These are phyloP conservation scores for Plenodomus tracheiphilus DNA, from an alignment of 2,329 filamentous ascomycete species.

Conservation along the genomic window DNA sequence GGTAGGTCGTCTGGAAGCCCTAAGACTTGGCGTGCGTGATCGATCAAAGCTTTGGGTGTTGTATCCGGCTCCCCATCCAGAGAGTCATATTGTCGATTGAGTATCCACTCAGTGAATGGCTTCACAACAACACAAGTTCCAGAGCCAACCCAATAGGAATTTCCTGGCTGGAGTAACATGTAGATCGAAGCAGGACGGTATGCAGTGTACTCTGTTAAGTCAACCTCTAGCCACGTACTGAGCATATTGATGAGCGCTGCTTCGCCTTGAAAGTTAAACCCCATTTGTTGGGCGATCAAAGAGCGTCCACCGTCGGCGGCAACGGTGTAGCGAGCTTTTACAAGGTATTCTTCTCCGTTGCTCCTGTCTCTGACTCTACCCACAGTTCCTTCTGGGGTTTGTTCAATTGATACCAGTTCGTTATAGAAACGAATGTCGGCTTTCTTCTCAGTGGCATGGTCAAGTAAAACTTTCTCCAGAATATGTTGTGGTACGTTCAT, in stretches of 20 bases:
- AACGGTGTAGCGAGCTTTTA: not conserved
- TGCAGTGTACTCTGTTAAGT: not conserved
- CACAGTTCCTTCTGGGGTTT: no score
- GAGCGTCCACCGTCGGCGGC: not conserved
- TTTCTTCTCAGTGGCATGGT: no score
- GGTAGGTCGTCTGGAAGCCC: no score
- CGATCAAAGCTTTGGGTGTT: no score
- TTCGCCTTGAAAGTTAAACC: not conserved
- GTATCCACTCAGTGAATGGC: not conserved
- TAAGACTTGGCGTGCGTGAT: no score
- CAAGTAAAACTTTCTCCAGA: no score
- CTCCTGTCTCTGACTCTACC: not conserved
- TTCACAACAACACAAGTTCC: not conserved
- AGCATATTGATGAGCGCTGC: no score
- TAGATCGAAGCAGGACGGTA: not conserved
- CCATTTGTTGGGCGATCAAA: not conserved
- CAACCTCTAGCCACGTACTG: not conserved
- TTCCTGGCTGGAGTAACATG: not conserved
- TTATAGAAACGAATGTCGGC: no score
- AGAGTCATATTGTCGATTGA: not conserved
- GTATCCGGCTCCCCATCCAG: no score
- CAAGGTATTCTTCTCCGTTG: not conserved
- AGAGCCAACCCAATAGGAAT: not conserved
- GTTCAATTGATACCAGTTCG: no score
- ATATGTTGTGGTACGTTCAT: not conserved